Evolutionary conservation across 2,329 filamentous ascomycete genomes (phyloP).

Genomic region (Aspergillus sp.): DNA sequence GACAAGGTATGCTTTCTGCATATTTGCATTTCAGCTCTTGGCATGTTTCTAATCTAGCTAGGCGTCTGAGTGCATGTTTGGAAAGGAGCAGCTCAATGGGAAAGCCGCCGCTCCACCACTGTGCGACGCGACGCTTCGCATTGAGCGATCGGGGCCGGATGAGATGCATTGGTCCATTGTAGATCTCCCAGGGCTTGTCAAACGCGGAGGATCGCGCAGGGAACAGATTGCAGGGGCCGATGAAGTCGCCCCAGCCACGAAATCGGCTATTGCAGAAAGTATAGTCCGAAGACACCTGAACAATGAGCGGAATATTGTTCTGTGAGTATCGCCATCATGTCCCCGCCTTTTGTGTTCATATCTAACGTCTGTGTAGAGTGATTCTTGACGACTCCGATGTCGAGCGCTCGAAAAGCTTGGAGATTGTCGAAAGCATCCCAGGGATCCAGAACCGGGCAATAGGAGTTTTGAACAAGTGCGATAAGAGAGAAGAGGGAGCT

Average conservation of each 20-base stretch:
- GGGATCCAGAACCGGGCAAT: slow-evolving; percentile 14
- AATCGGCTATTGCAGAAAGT: neutral
- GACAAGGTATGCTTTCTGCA: neutral
- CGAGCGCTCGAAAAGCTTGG: slow-evolving; percentile 11
- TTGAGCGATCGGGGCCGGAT: slow-evolving; percentile 60
- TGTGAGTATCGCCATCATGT: neutral
- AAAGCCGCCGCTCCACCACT: neutral
- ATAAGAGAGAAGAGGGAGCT: slow-evolving; percentile 16
- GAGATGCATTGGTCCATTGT: slow-evolving; percentile 62
- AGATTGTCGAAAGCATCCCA: slow-evolving; percentile 10
- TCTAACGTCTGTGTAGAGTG: neutral
- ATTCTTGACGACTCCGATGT: slow-evolving; percentile 20
- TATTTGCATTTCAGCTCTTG: neutral
- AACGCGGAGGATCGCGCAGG: slow-evolving; percentile 13
- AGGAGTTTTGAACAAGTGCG: slow-evolving; percentile 17
- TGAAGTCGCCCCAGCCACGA: neutral
- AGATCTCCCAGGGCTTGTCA: slow-evolving; percentile 61
- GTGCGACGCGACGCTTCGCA: slow-evolving; percentile 41
- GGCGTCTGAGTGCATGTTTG: neutral
- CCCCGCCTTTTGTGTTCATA: neutral
- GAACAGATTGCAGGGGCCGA: neutral
- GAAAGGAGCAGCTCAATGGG: neutral
- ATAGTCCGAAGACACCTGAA: neutral
- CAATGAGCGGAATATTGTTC: slow-evolving; percentile 7
- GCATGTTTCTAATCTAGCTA: neutral